Percentiles rank a stretch among this genome's conserved stretches.
phyloP scores from a whole-genome alignment of 371 early-diverging fungal species.

The Mortierella sp. region DNA sequence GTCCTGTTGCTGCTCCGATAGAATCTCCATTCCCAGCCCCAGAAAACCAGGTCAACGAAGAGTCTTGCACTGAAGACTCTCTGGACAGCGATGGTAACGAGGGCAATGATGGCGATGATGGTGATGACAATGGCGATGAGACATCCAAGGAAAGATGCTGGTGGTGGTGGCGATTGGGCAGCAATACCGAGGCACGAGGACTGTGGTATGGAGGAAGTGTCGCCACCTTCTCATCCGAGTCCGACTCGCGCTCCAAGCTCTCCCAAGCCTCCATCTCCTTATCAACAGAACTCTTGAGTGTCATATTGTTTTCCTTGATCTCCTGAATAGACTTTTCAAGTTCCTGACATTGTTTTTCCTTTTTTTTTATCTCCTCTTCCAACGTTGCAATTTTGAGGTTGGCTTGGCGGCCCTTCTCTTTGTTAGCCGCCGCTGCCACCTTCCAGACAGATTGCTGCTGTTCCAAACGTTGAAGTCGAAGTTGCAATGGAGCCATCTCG shows the following conservation, averaged over 20 bases:
- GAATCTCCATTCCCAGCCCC: too few species aligned
- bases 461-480: conserved; percentile 47
- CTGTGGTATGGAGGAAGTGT: too few species aligned
- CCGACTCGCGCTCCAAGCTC: conserved; percentile 31
- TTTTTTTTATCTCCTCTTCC: conserved; percentile 34
- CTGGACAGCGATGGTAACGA: too few species aligned
- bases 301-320: conserved; percentile 15
- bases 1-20: too few species aligned
- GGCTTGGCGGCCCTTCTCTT: conserved; percentile 36
- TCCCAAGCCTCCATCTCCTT: conserved; percentile 44
- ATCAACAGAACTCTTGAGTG: conserved; percentile 22
- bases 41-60: too few species aligned
- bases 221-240: conserved; percentile 1
- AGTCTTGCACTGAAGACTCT: too few species aligned
- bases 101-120: too few species aligned
- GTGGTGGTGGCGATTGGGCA: too few species aligned
- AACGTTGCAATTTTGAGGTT: conserved; percentile 13
- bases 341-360: conserved; percentile 8
- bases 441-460: conserved; percentile 51
- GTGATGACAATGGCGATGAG: too few species aligned
- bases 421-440: conserved; percentile 47
- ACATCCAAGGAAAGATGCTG: too few species aligned
- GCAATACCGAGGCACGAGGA: too few species aligned
- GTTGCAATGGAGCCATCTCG: conserved; percentile 45
- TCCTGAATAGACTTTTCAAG: conserved; percentile 24